Base-by-base conservation (phyloP, 805 yeast species). In the Phaffomyces thermotolerans region DNA sequence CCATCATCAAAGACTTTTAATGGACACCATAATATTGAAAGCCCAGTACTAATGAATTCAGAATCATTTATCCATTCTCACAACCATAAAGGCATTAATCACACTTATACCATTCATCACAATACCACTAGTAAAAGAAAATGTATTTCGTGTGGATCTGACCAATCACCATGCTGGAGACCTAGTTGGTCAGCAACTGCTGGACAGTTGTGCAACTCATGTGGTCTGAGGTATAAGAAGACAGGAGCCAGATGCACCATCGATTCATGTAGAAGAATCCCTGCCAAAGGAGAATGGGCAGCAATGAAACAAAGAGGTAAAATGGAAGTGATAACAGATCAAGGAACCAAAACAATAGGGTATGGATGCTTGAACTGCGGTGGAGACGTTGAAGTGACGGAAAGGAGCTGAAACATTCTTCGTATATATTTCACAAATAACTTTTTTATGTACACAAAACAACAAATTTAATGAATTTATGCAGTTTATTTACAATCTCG, bases 151-250 rank as follows among this genome's bases (percentile, higher is more conserved):
- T 91, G 99, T 65, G 88, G 89, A 7, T 79, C 93, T 1, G 83
- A 81, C 44, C 93, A 85, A 53, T 85, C 95, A 6, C 99, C 99
- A 5, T 91, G 99, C 64, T 91, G 99, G 99, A 77, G 99, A 59
- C 99, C 99, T 2, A 84, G 95, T 6, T 91, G 99, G 99, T 81
- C 91, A 4, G 71, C 79, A 24, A 71, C 80, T 51, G 88, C 84
- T 49, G 98, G 97, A n/a, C 98, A 90, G 67, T 73, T 91, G 52
- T 91, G 99, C 69, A 91, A 91, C 61, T 87, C 96, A 1, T 91
- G 99, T 66, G 99, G 99, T 1, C 70, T 91, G 55, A 73, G 99
- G 51, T 91, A 86, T 68, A 90, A 93, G 64, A 91, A 91, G 67
- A 90, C 97, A 0, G 85, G 87, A 24, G 95, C 95, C 3, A 75